These are phyloP conservation scores for Diaporthe australafricana DNA, from an alignment of 2,329 filamentous ascomycete genomes.

Conservation along the genomic window DNA sequence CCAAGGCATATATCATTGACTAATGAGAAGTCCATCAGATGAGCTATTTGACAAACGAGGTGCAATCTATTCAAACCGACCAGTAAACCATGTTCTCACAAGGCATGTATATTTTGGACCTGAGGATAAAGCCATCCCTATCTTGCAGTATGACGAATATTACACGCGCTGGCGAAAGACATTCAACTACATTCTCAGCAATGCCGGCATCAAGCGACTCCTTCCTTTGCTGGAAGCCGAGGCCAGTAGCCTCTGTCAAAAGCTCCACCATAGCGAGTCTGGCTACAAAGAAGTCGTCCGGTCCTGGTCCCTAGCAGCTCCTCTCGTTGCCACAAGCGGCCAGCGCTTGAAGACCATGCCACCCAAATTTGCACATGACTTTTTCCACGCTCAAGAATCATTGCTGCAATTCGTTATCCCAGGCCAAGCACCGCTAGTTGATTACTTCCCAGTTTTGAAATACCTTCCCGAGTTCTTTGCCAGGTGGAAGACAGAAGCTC, in stretches of 20 bases:
- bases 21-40: constrained; percentile 20
- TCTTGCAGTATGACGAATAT: constrained; percentile 24
- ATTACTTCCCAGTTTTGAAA: constrained; percentile 19
- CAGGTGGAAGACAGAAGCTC: constrained; percentile 15
- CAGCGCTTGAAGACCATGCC: background rate
- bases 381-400: constrained; percentile 1
- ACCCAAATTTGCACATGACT: background rate
- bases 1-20: background rate
- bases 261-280: background rate
- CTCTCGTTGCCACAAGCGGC: constrained; percentile 2
- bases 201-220: constrained; percentile 8
- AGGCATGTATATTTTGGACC: background rate
- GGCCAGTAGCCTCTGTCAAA: background rate
- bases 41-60: constrained; percentile 53
- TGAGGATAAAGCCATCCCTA: background rate
- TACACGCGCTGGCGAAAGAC: constrained; percentile 6
- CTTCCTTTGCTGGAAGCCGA: constrained; percentile 21
- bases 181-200: constrained; percentile 4
- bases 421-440: constrained; percentile 15
- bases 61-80: constrained; percentile 52
- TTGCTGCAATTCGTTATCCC: background rate
- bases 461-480: constrained; percentile 9
- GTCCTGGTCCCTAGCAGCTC: constrained; percentile 1
- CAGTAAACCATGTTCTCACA: constrained; percentile 44
- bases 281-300: background rate